phyloP scores from a whole-genome alignment of 2,329 filamentous ascomycete species.

The Salinomyces thailandicus region DNA sequence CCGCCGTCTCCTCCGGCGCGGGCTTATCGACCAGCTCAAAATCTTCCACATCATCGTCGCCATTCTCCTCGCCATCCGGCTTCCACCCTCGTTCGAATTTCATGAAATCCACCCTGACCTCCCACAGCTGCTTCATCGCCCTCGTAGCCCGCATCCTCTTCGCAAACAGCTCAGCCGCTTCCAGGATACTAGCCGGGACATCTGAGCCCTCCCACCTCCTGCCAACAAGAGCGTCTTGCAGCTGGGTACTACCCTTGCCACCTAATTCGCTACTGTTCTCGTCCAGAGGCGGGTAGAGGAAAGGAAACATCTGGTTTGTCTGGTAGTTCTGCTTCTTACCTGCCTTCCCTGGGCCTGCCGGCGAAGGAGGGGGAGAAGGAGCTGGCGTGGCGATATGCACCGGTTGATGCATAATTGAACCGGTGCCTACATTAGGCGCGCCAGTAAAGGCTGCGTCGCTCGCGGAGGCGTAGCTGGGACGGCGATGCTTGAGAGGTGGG shows the following conservation, averaged over 20 bases:
- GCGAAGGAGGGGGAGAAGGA: slow-evolving; percentile 88
- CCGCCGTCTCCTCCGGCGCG: slow-evolving; percentile 24
- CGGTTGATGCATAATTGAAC: slow-evolving; percentile 84
- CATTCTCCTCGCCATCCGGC: slow-evolving; percentile 20
- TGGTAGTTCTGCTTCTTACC: slow-evolving; percentile 99
- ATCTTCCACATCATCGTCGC: slow-evolving; percentile 26
- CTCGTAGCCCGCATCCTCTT: slow-evolving; percentile 82
- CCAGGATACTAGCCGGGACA: slow-evolving; percentile 85
- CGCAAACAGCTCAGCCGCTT: slow-evolving; percentile 87
- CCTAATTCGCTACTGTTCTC: slow-evolving; percentile 80
- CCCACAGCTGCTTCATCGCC: slow-evolving; percentile 87
- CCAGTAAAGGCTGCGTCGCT: slow-evolving; percentile 33
- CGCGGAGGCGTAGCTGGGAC: slow-evolving; percentile 29
- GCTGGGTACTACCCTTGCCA: slow-evolving; percentile 71
- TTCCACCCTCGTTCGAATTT: slow-evolving; percentile 89
- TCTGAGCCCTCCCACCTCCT: slow-evolving; percentile 89
- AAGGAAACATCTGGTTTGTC: slow-evolving; percentile 97
- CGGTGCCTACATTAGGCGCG: slow-evolving; percentile 36
- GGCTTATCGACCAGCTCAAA: slow-evolving; percentile 18
- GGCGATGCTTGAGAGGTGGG: slow-evolving; percentile 69
- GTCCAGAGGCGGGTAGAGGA: slow-evolving; percentile 90
- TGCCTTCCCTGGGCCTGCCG: slow-evolving; percentile 70
- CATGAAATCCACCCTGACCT: slow-evolving; percentile 82
- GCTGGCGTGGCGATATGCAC: slow-evolving; percentile 98
- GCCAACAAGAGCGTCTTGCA: slow-evolving; percentile 71